Evolutionary conservation across 2,329 filamentous ascomycete species (phyloP), one percentile per base, ranked within the genome.

Genomic region (Alternaria tenuissima): DNA sequence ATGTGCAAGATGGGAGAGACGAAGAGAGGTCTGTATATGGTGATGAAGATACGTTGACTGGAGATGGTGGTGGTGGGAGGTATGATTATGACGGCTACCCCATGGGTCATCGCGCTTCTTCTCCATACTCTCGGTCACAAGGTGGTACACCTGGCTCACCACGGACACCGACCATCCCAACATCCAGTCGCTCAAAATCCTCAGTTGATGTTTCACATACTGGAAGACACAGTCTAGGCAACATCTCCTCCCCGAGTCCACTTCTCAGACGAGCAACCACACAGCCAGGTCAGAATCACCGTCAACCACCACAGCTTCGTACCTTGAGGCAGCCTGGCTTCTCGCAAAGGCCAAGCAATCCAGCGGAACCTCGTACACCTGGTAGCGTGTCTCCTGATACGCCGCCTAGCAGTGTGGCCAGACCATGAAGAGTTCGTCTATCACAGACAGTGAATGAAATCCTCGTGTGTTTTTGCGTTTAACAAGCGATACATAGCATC

Each of bases 51-150:
- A 49, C 51, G 8, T 16, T 57, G 1, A 49, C 41, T 1, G 65
- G 61, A 7, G 61, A 62, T 7, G 49, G 48, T 5, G 55, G 44
- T 0, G 55, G 47, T 0, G 51, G 41, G 8, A 14, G 39, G 9
- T 78, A 62, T 42, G 75, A 76, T 42, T 77, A 78, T 44, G 68
- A 75, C 4, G 67, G 70, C 4, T 78, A 69, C 52, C 74, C 74
- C 0, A 68, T 65, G 11, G 62, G 69, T 4, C 64, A 65, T 9
- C 36, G 44, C 16, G 49, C 61, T 2, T 67, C 70, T 1, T 54
- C 63, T 0, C 53, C 61, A 3, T 66, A 68, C 32, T 70, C 72
- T 3, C 65, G 65, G 2, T 67, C 66, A 0, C 63, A 66, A 1
- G 62, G 69, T 5, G 53, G 65, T 6, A 74, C 71, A 5, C 70